Percentiles rank a stretch among this genome's conserved stretches.
Evolutionary conservation across 768 basidiomycete genomes (phyloP).

Genomic region (Phaffia tasmanica): DNA sequence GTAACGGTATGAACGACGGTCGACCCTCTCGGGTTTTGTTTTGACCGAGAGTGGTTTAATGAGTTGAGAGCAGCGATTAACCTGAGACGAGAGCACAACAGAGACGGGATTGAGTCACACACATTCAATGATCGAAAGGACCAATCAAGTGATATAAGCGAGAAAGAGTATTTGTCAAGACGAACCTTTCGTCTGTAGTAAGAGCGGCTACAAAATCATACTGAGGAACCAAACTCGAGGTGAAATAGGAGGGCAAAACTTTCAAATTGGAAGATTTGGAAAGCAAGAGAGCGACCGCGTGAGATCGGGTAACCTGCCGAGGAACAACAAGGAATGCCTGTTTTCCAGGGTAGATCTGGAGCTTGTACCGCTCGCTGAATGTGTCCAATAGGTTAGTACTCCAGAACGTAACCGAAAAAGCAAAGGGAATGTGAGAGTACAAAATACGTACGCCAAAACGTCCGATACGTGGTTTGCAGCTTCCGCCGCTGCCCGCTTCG

Average conservation of each 20-base stretch:
- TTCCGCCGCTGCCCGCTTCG: slow-evolving; percentile 72
- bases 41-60: background rate
- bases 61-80: slow-evolving; percentile 23
- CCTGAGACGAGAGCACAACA: background rate
- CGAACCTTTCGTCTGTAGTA: slow-evolving; percentile 17
- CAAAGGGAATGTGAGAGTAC: background rate
- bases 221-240: background rate
- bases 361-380: slow-evolving; percentile 25
- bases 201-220: slow-evolving; percentile 21
- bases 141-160: too few species aligned
- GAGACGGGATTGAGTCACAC: background rate
- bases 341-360: slow-evolving; percentile 26
- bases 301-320: slow-evolving; percentile 9
- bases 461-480: slow-evolving; percentile 89
- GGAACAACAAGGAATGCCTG: slow-evolving; percentile 25
- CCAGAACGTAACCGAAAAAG: background rate
- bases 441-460: slow-evolving; percentile 14
- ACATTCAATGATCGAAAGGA: too few species aligned
- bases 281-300: slow-evolving; percentile 20
- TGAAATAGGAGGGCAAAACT: background rate
- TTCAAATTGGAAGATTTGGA: background rate
- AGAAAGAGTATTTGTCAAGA: background rate
- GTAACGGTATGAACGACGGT: slow-evolving; percentile 18
- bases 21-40: slow-evolving; percentile 4
- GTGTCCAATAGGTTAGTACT: background rate